phyloP scores from a whole-genome alignment of 371 early-diverging fungal genomes.

The Mucor lusitanicus region DNA sequence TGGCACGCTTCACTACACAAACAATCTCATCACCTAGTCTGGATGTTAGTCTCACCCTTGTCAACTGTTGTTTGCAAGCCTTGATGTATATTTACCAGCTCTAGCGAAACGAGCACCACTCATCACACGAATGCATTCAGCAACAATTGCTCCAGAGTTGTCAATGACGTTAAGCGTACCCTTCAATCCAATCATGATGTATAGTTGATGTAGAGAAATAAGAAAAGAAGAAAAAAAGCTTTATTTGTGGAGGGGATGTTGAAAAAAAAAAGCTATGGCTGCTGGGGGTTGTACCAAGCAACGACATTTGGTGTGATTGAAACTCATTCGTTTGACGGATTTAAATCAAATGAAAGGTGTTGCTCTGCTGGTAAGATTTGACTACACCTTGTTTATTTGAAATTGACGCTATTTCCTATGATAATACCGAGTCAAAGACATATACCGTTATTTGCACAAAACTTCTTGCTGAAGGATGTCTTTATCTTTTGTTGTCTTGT shows the following conservation, averaged over 20 bases:
- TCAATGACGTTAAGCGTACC: conserved; percentile 89
- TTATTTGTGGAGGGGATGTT: conserved; percentile 3
- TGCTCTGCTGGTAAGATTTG: too few species aligned
- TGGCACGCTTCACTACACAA: conserved; percentile 92
- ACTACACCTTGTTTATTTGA: too few species aligned
- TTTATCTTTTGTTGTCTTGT: too few species aligned
- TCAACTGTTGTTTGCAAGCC: not conserved
- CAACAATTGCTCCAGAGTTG: conserved; percentile 94
- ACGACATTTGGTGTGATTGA: not conserved
- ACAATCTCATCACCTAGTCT: conserved; percentile 92
- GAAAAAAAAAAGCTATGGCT: not conserved
- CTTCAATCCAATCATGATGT: conserved; percentile 82
- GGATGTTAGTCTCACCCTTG: not conserved
- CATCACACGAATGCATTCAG: conserved; percentile 94
- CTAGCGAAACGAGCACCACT: conserved; percentile 81
- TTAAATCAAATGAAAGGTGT: not conserved
- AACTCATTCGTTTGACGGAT: not conserved
- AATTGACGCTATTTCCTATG: too few species aligned
- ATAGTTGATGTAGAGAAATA: not conserved
- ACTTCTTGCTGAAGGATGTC: too few species aligned
- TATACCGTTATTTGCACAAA: too few species aligned
- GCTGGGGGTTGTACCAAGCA: not conserved
- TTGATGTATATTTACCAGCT: conserved; percentile 53
- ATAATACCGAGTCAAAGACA: too few species aligned
- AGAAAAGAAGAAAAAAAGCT: not conserved